Evolutionary conservation across 2,329 filamentous ascomycete genomes (phyloP), one percentile per base, ranked within the genome.

Genomic region (Colletotrichum sp.): DNA sequence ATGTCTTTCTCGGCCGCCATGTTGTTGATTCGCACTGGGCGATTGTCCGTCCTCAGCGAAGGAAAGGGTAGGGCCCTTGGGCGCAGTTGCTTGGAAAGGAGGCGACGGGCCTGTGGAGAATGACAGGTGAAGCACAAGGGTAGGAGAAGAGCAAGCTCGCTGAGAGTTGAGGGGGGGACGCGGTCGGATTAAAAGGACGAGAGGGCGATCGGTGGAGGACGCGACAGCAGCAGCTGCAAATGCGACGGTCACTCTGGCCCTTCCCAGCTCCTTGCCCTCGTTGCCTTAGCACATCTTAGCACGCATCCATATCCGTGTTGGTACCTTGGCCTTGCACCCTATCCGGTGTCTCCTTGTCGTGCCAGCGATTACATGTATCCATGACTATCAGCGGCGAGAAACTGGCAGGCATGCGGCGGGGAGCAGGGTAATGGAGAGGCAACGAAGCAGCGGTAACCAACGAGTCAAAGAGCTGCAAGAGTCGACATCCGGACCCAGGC

Each of bases 331-430:
- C 34, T 63, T 3, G 57, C 24, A 70, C 49, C 16, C 39, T 30
- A 28, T 34, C 65, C 70, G 55, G 44, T 5, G 16, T 44, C 12
- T 55, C 44, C 73, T 26, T 57, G 70, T 74, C 44, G 8, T n/a
- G 65, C 39, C 70, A 55, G 59, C n/a, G 30, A 59, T 62, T 69
- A 52, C 64, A 68, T 32, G 44, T 72, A 34, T 49, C 57, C 71
- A 69, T 72, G 64, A 49, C 59, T 69, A 73, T 76, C 70, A 65
- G 70, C 74, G 70, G 74, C 74, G 59, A 76, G 28, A 8, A 59
- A 28, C 36, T 72, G 59, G 55, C 52, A 52, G 34, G 44, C 34
- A 73, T 69, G 65, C 44, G 44, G 70, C 21, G 26, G 63, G 36
- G 12, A 62, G 26, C 64, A 62, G 13, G 55, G 62, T 49, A 2